Evolutionary conservation across 2,329 filamentous ascomycete genomes (phyloP).

Genomic region (Hymenoscyphus salicellus): DNA sequence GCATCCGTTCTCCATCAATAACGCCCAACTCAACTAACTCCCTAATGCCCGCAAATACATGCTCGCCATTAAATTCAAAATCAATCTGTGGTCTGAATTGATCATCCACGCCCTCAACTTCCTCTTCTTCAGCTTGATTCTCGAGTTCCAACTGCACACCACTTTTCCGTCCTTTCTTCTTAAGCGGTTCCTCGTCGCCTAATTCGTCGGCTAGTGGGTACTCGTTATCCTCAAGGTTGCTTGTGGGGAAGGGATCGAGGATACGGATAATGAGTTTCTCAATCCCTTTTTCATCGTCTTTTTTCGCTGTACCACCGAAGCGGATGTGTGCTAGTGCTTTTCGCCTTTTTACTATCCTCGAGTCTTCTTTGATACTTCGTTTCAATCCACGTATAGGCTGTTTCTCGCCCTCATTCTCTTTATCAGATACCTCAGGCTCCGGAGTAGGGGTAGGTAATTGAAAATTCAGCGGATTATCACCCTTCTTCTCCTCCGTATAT

Average conservation of each 20-base stretch:
- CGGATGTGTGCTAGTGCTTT: slow-evolving; percentile 62
- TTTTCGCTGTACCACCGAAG: slow-evolving; percentile 61
- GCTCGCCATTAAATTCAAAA: slow-evolving; percentile 69
- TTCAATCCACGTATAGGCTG: slow-evolving; percentile 23
- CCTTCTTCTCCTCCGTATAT: slow-evolving; percentile 61
- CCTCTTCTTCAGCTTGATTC: slow-evolving; percentile 31
- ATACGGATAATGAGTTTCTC: slow-evolving; percentile 60
- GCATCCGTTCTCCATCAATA: slow-evolving; percentile 74
- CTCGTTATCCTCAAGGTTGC: slow-evolving; percentile 25
- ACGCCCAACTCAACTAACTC: slow-evolving; percentile 74
- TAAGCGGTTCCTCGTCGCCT: slow-evolving; percentile 20
- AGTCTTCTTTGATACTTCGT: slow-evolving; percentile 33
- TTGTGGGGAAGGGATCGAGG: slow-evolving; percentile 53
- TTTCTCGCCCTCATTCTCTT: slow-evolving; percentile 19
- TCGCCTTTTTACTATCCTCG: slow-evolving; percentile 52
- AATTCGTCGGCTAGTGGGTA: slow-evolving; percentile 27
- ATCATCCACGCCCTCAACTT: slow-evolving; percentile 33
- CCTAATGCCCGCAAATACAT: slow-evolving; percentile 78
- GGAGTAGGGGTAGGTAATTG: slow-evolving; percentile 34
- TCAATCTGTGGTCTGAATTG: slow-evolving; percentile 58
- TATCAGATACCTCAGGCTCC: slow-evolving; percentile 43
- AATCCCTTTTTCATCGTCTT: slow-evolving; percentile 58
- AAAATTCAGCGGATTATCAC: slow-evolving; percentile 50
- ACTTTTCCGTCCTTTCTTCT: slow-evolving; percentile 33
- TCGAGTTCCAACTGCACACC: slow-evolving; percentile 27